A percentile compares a stretch with the other conserved stretches of the same genome.
Conservation (phyloP, 768 basidiomycete genomes). For the Dentipellis fragilis region DNA sequence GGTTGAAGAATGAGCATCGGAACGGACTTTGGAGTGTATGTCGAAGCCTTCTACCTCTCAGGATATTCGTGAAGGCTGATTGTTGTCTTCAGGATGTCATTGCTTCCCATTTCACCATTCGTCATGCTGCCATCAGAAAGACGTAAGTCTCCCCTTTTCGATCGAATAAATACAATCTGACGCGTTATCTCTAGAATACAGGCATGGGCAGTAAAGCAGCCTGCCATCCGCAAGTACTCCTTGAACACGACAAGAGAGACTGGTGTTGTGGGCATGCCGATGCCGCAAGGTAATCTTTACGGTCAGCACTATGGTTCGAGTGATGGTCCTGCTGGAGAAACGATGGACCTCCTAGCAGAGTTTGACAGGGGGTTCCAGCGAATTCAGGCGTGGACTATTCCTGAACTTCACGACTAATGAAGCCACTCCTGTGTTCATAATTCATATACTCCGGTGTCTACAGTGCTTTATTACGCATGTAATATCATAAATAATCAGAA, state of each 20-base stretch:
- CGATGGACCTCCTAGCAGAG: conserved; percentile 10
- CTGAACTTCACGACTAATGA: too few relatives aligned
- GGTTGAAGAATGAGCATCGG: conserved; percentile 34
- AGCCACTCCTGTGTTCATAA: too few relatives aligned
- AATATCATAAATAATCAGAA: neutral
- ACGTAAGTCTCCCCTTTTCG: conserved; percentile 23
- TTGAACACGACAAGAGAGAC: neutral
- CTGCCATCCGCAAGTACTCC: conserved; percentile 19
- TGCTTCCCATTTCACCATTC: conserved; percentile 35
- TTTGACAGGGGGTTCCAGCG: conserved; percentile 29
- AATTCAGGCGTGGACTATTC: conserved; percentile 19
- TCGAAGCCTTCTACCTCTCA: neutral
- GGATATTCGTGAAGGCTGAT: neutral
- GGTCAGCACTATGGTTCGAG: neutral
- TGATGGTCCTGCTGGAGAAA: too few relatives aligned
- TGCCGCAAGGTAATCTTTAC: neutral
- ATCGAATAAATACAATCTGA: neutral
- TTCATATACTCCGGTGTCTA: too few relatives aligned
- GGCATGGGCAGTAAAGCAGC: conserved; percentile 24
- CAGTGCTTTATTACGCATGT: too few relatives aligned
- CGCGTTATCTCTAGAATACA: conserved; percentile 19
- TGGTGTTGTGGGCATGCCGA: neutral
- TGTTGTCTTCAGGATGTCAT: conserved; percentile 34
- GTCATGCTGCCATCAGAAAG: conserved; percentile 29
- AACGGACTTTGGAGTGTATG: conserved; percentile 38